Evolutionary conservation across 192 early-diverging fungal species (phyloP), one percentile per base, ranked within the genome.

Genomic region (Diversispora eburnea): DNA sequence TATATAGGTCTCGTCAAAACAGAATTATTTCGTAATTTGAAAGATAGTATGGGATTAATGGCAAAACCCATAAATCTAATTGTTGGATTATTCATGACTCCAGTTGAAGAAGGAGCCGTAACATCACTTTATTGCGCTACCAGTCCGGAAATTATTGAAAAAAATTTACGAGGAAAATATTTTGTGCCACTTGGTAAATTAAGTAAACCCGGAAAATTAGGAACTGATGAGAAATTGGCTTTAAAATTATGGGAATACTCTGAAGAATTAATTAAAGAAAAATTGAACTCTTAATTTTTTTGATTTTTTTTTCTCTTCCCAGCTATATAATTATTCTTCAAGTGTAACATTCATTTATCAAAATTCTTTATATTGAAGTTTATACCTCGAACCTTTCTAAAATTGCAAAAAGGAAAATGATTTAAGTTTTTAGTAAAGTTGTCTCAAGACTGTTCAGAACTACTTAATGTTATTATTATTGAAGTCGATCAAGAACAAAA

Each of bases 111-210:
- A 57, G 86, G 86, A 19, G 79, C 84, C 0, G 25, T 84, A 45
- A 82, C 79, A 1, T 77, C 79, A 43, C 48, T 84, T 0, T 87
- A 86, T 63, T 73, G 82, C 65, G 81, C 86, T 5, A 79, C 83
- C 0, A 83, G 81, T 48, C 84, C 84, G 33, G 79, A 87, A 67
- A 76, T 86, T 55, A 81, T 86, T 56, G 74, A 83, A 22, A 82
- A 83, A 46, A 70, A 76, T 43, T 20, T 76, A 9, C 63, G 75
- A 15, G 80, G 75, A 6, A 70, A 75, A 6, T 78, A 78, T 62
- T 81, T 81, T 69, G 62, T 78, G 12, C 80, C 80, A 1, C 69
- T 77, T 73, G 77, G 58, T 19, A 72, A 77, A 62, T 67, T 69
- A 75, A 58, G 41, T 22, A 47, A n/a, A 75, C 3, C 70, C 54